These are phyloP conservation scores for Cytauxzoon felis DNA, from an alignment of 169 alveolate genomes.

Conservation along the genomic window DNA sequence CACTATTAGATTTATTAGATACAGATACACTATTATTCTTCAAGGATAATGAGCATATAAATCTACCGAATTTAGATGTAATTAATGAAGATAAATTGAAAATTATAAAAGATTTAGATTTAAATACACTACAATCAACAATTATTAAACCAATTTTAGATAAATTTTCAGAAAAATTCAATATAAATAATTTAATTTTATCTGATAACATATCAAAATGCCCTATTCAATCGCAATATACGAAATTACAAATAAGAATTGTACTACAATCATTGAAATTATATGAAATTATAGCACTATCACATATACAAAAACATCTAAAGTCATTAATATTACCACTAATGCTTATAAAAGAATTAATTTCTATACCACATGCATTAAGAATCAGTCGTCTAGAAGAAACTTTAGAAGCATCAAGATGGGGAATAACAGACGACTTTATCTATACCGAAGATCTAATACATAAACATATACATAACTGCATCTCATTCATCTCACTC, in stretches of 20 bases:
- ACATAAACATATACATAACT: slow-evolving; percentile 3
- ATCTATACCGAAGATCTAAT: neutral
- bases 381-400: slow-evolving; percentile 52
- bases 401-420: slow-evolving; percentile 38
- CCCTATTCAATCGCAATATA: slow-evolving; percentile 33
- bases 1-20: slow-evolving; percentile 11
- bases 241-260: neutral
- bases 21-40: slow-evolving; percentile 46
- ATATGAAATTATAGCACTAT: neutral
- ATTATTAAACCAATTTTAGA: slow-evolving; percentile 18
- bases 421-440: slow-evolving; percentile 43
- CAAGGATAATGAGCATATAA: neutral
- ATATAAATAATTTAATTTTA: slow-evolving; percentile 7
- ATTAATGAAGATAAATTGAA: neutral
- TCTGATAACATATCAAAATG: slow-evolving; percentile 6
- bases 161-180: slow-evolving; percentile 5
- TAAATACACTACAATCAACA: slow-evolving; percentile 33
- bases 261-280: neutral
- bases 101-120: slow-evolving; percentile 14
- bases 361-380: slow-evolving; percentile 23
- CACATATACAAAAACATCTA: slow-evolving; percentile 14
- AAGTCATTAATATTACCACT: slow-evolving; percentile 48
- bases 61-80: slow-evolving; percentile 14
- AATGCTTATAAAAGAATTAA: slow-evolving; percentile 20
- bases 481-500: slow-evolving; percentile 3